These are phyloP conservation scores for Curvularia spicifera DNA, from an alignment of 2,329 filamentous ascomycete species.

Conservation along the genomic window DNA sequence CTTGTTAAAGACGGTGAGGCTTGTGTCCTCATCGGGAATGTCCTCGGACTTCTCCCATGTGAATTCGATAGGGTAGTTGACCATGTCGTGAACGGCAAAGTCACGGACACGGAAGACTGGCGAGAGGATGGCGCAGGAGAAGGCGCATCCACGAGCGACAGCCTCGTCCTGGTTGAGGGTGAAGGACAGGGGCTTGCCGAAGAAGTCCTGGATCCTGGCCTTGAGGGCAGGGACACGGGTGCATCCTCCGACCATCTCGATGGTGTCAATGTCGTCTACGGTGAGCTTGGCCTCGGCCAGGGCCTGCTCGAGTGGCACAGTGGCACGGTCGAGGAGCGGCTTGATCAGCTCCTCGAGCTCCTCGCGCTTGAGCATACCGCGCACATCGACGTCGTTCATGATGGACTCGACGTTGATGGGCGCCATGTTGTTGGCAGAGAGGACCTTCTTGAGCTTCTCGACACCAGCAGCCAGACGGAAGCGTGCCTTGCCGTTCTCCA, in stretches of 20 bases:
- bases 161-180: conserved; percentile 99
- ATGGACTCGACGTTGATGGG: conserved; percentile 96
- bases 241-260: conserved; percentile 94
- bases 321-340: conserved; percentile 77
- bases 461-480: conserved; percentile 85
- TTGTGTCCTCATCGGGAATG: conserved; percentile 98
- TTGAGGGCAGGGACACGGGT: conserved; percentile 94
- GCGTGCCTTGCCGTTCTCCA: conserved; percentile 85
- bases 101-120: conserved; percentile 98
- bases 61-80: conserved; percentile 98
- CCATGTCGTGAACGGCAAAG: conserved; percentile 96
- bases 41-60: conserved; percentile 98
- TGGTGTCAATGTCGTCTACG: conserved; percentile 86
- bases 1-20: conserved; percentile 94
- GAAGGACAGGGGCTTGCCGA: conserved; percentile 88
- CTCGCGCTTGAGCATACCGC: conserved; percentile 86
- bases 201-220: conserved; percentile 86
- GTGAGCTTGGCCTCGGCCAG: conserved; percentile 92
- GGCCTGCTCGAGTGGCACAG: conserved; percentile 82
- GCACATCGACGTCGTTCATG: conserved; percentile 97
- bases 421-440: conserved; percentile 92
- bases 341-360: conserved; percentile 91
- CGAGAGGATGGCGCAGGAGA: conserved; percentile 96
- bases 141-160: conserved; percentile 91
- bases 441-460: conserved; percentile 98